Percentiles rank a stretch among this genome's conserved stretches.
These are phyloP conservation scores for Euphorbia peplus DNA, from an alignment of 345 rosid species.

Conservation along the genomic window DNA sequence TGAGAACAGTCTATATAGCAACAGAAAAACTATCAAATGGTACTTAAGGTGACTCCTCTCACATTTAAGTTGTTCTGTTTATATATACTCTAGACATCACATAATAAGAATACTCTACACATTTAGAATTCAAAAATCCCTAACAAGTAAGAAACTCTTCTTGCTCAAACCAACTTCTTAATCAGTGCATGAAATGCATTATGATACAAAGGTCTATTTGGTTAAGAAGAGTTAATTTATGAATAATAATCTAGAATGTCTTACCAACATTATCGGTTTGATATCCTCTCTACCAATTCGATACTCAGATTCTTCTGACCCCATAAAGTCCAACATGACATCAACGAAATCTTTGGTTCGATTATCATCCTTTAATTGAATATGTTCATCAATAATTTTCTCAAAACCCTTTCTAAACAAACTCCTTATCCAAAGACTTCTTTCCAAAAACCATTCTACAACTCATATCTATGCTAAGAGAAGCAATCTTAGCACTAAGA, in stretches of 20 bases:
- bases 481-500: conserved; percentile 31
- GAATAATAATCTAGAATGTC: not conserved
- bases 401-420: conserved; percentile 40
- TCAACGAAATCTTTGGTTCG: conserved; percentile 15
- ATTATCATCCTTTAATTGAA: conserved; percentile 15
- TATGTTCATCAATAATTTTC: conserved; percentile 40
- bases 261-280: conserved; percentile 30
- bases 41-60: too few relatives aligned
- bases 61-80: too few relatives aligned
- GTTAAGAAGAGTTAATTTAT: too few relatives aligned
- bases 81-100: too few relatives aligned
- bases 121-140: too few relatives aligned
- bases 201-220: too few relatives aligned
- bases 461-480: conserved; percentile 30
- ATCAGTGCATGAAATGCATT: too few relatives aligned
- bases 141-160: too few relatives aligned
- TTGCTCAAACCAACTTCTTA: too few relatives aligned
- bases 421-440: conserved; percentile 33
- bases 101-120: too few relatives aligned
- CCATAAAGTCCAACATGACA: conserved; percentile 27
- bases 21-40: too few relatives aligned
- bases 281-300: conserved; percentile 20
- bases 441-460: conserved; percentile 54
- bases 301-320: conserved; percentile 25
- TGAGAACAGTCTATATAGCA: too few relatives aligned